Base-by-base conservation (phyloP, 1,284 basidiomycete species). In the Kwoniella shivajii region DNA sequence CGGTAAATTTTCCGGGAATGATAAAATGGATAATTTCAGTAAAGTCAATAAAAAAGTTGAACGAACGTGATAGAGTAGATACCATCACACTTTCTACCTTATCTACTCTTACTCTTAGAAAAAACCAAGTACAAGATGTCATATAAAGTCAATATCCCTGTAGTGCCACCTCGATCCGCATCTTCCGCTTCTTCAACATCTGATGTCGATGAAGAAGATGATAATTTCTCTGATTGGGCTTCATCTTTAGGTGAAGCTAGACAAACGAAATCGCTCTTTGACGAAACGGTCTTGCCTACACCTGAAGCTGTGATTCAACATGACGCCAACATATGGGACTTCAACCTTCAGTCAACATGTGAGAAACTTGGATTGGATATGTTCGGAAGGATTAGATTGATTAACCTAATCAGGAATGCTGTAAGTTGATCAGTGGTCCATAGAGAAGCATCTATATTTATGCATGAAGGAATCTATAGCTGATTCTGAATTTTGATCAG, bases 371-470 rank as follows among this genome's bases (percentile, higher is more conserved):
- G 70, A 0, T 72, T 86, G 42, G 85, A 86, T 72, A 85, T 87
- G 59, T 86, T 92, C 75, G 84, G 85, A 42, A 79, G 84, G 18
- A 88, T 92, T 65, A 84, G 89, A 44, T 77, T 96, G 50, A 85
- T 96, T 73, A 95, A 96, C 76, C 89, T 84, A 73, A 91, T 95
- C 65, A 82, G 92, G 54, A 88, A 85, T 78, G 80, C 85, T 68
- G 86, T 86, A 48, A 57, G 77, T 54, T n/a, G n/a, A n/a, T n/a
- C n/a, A n/a, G n/a, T n/a, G n/a, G n/a, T n/a, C n/a, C n/a, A n/a
- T n/a, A 48, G 4, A 5, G 7, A 36, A 10, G n/a, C 11, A 11
- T 27, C 6, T 26, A 14, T 14, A 52, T 38, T n/a, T n/a, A n/a
- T n/a, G 16, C 37, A 16, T 24, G 39, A 46, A 26, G 47, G 20